Conservation (phyloP, 1,284 basidiomycete genomes). For the Clitocybe nebularis region DNA sequence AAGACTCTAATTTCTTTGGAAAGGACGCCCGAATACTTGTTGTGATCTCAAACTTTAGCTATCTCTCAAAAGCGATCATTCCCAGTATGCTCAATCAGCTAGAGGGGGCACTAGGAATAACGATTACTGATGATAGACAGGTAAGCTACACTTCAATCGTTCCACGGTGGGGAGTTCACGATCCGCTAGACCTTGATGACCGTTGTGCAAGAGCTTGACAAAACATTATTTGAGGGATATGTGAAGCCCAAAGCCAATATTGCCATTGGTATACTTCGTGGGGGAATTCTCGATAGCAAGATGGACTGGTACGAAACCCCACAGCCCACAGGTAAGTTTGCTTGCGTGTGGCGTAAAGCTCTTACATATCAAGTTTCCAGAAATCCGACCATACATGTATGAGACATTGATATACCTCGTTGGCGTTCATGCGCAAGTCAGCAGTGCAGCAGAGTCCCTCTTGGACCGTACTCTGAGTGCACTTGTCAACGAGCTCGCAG, state of each 20-base stretch:
- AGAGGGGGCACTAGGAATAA: slow-evolving; percentile 72
- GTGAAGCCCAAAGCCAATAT: slow-evolving; percentile 71
- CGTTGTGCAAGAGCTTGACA: slow-evolving; percentile 81
- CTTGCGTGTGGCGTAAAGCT: neutral
- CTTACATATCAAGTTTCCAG: slow-evolving; percentile 36
- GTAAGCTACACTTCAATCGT: slow-evolving; percentile 29
- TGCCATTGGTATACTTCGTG: slow-evolving; percentile 68
- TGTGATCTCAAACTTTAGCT: slow-evolving; percentile 86
- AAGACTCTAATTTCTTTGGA: slow-evolving; percentile 10
- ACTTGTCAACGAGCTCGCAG: slow-evolving; percentile 81
- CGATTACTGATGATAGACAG: slow-evolving; percentile 74
- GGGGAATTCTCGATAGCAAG: slow-evolving; percentile 73
- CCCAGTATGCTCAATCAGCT: slow-evolving; percentile 82
- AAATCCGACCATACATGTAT: slow-evolving; percentile 94
- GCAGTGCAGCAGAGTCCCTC: slow-evolving; percentile 72
- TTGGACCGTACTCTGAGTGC: slow-evolving; percentile 80
- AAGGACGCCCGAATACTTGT: slow-evolving; percentile 87
- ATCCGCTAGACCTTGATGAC: slow-evolving; percentile 62
- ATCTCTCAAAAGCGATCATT: slow-evolving; percentile 69
- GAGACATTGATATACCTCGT: slow-evolving; percentile 87
- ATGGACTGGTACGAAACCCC: slow-evolving; percentile 93
- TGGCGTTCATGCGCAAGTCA: slow-evolving; percentile 89
- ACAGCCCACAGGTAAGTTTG: slow-evolving; percentile 76
- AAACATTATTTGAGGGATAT: slow-evolving; percentile 85
- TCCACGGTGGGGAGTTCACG: slow-evolving; percentile 8